These are phyloP conservation scores for Brettanomyces anomalus DNA, from an alignment of 805 yeast genomes.

Conservation along the genomic window DNA sequence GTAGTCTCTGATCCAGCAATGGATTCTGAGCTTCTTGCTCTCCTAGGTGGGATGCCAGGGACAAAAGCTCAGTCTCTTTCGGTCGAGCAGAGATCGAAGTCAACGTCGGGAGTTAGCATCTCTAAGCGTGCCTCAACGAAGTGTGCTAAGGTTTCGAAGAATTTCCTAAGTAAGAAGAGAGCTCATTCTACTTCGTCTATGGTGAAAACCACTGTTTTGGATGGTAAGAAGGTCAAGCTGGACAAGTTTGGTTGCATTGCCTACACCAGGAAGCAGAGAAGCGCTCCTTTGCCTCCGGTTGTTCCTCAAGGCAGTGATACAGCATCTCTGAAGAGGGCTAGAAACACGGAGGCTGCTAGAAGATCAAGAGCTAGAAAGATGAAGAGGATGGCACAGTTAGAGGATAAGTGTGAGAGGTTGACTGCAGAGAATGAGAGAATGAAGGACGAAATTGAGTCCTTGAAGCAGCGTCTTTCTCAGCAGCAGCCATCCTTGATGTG, in stretches of 20 bases:
- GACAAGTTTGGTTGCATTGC: slow-evolving; percentile 72
- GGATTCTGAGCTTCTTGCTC: slow-evolving; percentile 1
- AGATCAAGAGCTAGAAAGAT: slow-evolving; percentile 89
- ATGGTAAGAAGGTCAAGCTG: slow-evolving; percentile 24
- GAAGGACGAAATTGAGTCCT: slow-evolving; percentile 46
- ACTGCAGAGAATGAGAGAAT: slow-evolving; percentile 49
- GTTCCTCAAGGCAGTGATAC: slow-evolving; percentile 52
- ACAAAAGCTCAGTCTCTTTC: slow-evolving; percentile 3
- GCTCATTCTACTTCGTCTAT: slow-evolving; percentile 6
- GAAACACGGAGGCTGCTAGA: slow-evolving; percentile 97
- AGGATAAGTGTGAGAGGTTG: slow-evolving; percentile 62
- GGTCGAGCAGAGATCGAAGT: background rate
- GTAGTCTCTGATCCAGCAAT: background rate
- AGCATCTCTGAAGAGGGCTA: slow-evolving; percentile 79
- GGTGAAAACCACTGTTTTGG: slow-evolving; percentile 2
- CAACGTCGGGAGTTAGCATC: background rate
- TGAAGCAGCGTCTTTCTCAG: slow-evolving; percentile 38
- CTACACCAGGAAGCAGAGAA: slow-evolving; percentile 71
- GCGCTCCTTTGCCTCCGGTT: slow-evolving; percentile 64
- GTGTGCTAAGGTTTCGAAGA: background rate
- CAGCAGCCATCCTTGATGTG: background rate
- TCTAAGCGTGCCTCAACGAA: background rate
- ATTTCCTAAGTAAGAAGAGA: slow-evolving; percentile 1
- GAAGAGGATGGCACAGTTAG: slow-evolving; percentile 80
- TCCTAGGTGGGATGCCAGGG: background rate